phyloP scores from a whole-genome alignment of 1,284 basidiomycete species.

The Grifola frondosa region DNA sequence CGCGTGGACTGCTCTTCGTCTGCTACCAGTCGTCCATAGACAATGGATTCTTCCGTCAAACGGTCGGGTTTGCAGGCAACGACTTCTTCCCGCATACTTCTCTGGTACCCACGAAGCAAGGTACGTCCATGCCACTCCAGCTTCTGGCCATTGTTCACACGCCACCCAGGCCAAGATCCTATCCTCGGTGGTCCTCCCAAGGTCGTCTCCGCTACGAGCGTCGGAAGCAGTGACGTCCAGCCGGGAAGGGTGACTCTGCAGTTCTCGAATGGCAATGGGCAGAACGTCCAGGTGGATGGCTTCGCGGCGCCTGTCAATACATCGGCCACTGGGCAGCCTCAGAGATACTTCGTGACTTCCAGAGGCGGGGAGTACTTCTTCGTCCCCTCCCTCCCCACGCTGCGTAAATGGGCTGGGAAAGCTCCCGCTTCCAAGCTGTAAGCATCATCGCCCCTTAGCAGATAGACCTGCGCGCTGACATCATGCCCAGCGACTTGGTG shows the following conservation, averaged over 20 bases:
- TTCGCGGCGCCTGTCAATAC: background rate
- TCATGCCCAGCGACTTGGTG: slow-evolving; percentile 7
- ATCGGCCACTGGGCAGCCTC: slow-evolving; percentile 1
- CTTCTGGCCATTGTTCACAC: too few relatives aligned
- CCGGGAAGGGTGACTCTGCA: background rate
- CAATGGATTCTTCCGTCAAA: slow-evolving; percentile 31
- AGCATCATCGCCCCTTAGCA: too few relatives aligned
- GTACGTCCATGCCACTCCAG: too few relatives aligned
- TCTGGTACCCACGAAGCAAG: too few relatives aligned
- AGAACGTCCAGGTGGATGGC: background rate
- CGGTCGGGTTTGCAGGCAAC: too few relatives aligned
- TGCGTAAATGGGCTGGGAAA: too few relatives aligned
- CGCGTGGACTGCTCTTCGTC: slow-evolving; percentile 29
- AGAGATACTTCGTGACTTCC: slow-evolving; percentile 15
- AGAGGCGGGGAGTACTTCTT: slow-evolving; percentile 22
- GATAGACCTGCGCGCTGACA: too few relatives aligned
- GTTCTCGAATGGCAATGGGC: background rate
- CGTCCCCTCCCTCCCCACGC: slow-evolving; percentile 13
- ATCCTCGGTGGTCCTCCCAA: slow-evolving; percentile 11
- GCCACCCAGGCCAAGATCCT: slow-evolving; percentile 29
- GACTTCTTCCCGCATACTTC: too few relatives aligned
- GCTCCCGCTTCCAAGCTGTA: too few relatives aligned
- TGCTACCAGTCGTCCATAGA: slow-evolving; percentile 32
- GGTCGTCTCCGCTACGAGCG: background rate
- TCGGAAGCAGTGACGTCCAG: background rate